Evolutionary conservation across 805 yeast genomes (phyloP), one percentile per base, ranked within the genome.

Genomic region (Yarrowia hollandica): DNA sequence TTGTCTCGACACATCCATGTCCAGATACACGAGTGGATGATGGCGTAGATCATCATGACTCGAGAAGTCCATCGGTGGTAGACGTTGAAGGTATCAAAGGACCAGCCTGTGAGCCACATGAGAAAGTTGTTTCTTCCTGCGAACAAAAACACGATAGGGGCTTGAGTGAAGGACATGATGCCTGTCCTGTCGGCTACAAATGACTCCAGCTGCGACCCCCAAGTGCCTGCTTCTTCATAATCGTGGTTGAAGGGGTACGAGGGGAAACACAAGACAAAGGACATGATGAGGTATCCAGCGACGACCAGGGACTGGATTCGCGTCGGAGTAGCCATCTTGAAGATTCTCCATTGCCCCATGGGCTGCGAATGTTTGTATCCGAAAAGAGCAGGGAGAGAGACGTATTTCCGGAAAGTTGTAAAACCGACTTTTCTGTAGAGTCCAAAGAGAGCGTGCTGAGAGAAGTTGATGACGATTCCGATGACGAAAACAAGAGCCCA

Each of bases 101-200:
- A 70, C 74, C 86, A 77, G 1, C 90, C 89, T 1, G 90, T 79
- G 7, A 85, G 59, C 65, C 71, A 72, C 62, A 79, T 79, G 64
- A 87, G 73, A 16, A 88, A 82, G 67, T 86, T 88, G 68, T 88
- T 88, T 64, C 94, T 75, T 33, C 85, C 84, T 4, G 89, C 88
- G 69, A 87, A 69, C 28, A 69, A 28, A 18, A 67, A 57, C 37
- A 69, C 48, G 15, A 69, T 38, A 0, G 74, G 73, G 21, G 66
- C 5, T 23, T 68, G 63, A 18, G 67, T 61, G 26, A 65, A 65
- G 1, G 66, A 62, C 19, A 65, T 64, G 19, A 65, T 63, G 0
- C 66, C 68, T 1, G 67, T 61, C 31, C 68, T 14, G 34, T 62
- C 64, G 21, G 67, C 67, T 12, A 65, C n/a, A 52, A 59, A 64